These are phyloP conservation scores for Marasmius sp. DNA, from an alignment of 1,284 basidiomycete species.

Conservation along the genomic window DNA sequence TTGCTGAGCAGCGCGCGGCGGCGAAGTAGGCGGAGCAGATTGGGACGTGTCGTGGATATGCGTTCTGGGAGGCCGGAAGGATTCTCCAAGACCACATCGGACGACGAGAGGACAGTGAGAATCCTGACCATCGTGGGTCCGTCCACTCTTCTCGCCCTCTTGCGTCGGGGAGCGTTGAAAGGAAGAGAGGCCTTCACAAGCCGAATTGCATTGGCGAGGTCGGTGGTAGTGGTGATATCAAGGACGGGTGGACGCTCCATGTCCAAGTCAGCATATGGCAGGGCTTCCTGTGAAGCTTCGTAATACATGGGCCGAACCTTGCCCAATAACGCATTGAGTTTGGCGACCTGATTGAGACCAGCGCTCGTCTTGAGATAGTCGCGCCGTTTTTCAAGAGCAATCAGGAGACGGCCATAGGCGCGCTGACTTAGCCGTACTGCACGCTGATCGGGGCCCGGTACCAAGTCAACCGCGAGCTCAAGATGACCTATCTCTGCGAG, in stretches of 20 bases:
- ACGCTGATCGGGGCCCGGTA: neutral
- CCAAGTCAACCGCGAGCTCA: neutral
- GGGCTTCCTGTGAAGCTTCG: neutral
- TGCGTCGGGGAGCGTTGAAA: neutral
- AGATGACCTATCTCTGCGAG: neutral
- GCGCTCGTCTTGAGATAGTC: neutral
- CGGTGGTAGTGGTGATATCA: neutral
- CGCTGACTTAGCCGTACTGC: neutral
- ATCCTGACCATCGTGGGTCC: neutral
- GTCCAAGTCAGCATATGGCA: neutral
- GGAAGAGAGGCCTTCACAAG: neutral
- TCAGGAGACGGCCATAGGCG: neutral
- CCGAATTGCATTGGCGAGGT: neutral
- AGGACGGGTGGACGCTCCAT: neutral
- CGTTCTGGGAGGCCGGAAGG: neutral
- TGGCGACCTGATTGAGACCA: neutral
- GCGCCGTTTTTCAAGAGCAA: neutral
- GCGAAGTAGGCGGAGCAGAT: neutral
- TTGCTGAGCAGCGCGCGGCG: neutral
- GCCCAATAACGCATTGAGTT: neutral
- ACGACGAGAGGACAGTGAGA: neutral
- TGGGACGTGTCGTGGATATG: neutral
- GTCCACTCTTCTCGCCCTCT: neutral
- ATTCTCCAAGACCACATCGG: neutral
- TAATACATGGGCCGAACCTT: neutral